Base-by-base conservation (phyloP, 1,284 basidiomycete species). In the Ceratobasidium sp. region DNA sequence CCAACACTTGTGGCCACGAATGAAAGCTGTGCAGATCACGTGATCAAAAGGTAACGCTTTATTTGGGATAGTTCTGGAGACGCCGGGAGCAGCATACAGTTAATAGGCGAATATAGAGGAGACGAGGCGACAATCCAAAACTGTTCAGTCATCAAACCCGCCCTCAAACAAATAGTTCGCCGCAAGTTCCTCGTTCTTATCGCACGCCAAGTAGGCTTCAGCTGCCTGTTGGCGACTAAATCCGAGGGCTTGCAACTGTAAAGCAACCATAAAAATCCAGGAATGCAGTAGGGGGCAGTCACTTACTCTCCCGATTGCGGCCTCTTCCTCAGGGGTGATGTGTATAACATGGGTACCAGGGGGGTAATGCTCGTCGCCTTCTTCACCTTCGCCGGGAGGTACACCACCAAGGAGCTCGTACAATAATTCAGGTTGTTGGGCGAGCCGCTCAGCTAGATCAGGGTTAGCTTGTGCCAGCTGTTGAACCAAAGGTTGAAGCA, bases 141-240 rank as follows among this genome's bases (percentile, higher is more conserved):
- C 5, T 68, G 38, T n/a, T 78, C 52, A 55, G 35, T 93, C 92
- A 81, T 93, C 92, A 81, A 91, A 93, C 48, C 87, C 87, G 79
- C 87, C 84, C 80, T 97, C 96, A 81, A 97, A 96, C 82, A 97
- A 85, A 82, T 92, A 97, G 83, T 97, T 97, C 27, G 96, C 96
- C 1, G 96, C 96, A 57, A 97, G 86, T 84, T 97, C 96, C 85
- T 98, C 96, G 83, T 98, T 96, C 89, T 95, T 96, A 84, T 96
- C 96, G 84, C 96, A 98, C 5, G 92, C 92, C 85, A 96, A 90
- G 86, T 94, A 98, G 0, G 96, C 96, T 84, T 97, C 91, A 59
- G 96, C 86, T 4, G 89, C 96, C 0, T 87, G 86, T 70, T 96
- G 88, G 62, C 95, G 89, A 30, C 93, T 85, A 85, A 98, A 98